Conservation (phyloP, 2,329 filamentous ascomycete genomes). For the Aspergillus nomiae region DNA sequence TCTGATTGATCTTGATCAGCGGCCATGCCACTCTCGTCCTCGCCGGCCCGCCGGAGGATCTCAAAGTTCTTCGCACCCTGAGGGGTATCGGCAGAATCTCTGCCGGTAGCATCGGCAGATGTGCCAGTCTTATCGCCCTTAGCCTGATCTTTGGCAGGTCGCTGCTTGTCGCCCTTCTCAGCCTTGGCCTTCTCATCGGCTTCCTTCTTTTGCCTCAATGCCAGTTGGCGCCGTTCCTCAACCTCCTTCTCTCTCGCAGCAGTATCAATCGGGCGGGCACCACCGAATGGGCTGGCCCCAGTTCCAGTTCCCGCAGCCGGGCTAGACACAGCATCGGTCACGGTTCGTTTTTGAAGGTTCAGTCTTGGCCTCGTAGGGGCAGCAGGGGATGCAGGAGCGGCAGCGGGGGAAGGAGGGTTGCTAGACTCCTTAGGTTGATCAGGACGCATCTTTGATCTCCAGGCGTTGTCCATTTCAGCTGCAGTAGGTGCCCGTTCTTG, state of each 20-base stretch:
- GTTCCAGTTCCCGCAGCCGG: constrained; percentile 58
- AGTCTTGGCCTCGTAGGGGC: constrained; percentile 73
- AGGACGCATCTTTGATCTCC: constrained; percentile 90
- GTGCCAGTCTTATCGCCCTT: constrained; percentile 33
- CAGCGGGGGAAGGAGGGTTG: constrained; percentile 71
- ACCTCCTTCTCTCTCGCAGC: constrained; percentile 85
- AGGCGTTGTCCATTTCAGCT: constrained; percentile 89
- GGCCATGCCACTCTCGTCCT: constrained; percentile 51
- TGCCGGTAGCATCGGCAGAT: constrained; percentile 39
- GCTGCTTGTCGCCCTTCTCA: constrained; percentile 64
- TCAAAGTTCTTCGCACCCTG: constrained; percentile 55
- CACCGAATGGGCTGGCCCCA: constrained; percentile 92
- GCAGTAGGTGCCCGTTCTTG: constrained; percentile 76
- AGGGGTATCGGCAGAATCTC: constrained; percentile 43
- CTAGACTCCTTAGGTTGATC: constrained; percentile 74
- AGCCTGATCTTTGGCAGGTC: constrained; percentile 49
- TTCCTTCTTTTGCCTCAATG: constrained; percentile 79
- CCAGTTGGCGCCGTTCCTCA: constrained; percentile 79
- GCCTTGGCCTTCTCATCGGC: constrained; percentile 83
- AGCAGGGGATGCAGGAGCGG: constrained; percentile 61
- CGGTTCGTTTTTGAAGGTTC: constrained; percentile 88
- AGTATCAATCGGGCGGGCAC: constrained; percentile 91
- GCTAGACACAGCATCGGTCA: constrained; percentile 68
- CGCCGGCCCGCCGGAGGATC: constrained; percentile 55
- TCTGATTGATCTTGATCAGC: constrained; percentile 55